These are phyloP conservation scores for Lichtheimia hyalospora DNA, from an alignment of 371 early-diverging fungal species.

Conservation along the genomic window DNA sequence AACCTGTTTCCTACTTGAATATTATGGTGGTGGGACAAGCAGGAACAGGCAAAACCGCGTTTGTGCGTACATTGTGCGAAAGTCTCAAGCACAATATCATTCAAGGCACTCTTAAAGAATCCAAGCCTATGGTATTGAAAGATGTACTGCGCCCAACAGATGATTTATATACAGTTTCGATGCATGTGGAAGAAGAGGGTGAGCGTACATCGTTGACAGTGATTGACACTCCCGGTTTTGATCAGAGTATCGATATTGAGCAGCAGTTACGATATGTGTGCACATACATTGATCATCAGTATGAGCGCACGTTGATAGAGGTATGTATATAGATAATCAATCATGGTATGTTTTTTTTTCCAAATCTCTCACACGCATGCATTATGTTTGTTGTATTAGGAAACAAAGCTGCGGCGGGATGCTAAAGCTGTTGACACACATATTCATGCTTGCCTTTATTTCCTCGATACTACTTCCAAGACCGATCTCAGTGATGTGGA, in stretches of 20 bases:
- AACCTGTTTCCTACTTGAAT: constrained; percentile 53
- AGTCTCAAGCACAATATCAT: constrained; percentile 27
- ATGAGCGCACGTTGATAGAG: constrained; percentile 73
- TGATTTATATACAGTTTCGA: constrained; percentile 46
- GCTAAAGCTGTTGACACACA: constrained; percentile 80
- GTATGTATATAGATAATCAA: constrained; percentile 28
- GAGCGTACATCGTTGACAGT: constrained; percentile 77
- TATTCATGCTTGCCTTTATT: constrained; percentile 95
- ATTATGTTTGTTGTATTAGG: constrained; percentile 62
- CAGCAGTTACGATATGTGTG: constrained; percentile 50
- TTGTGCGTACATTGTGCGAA: constrained; percentile 79
- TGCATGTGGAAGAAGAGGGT: constrained; percentile 77
- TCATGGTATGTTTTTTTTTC: neutral
- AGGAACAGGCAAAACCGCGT: constrained; percentile 79
- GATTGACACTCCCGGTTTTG: constrained; percentile 82
- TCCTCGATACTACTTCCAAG: constrained; percentile 68
- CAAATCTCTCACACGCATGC: neutral
- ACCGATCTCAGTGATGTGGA: constrained; percentile 73
- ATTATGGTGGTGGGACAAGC: constrained; percentile 70
- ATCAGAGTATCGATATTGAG: constrained; percentile 40
- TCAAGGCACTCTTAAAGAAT: constrained; percentile 30
- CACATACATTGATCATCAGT: constrained; percentile 71
- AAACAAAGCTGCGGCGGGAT: constrained; percentile 68
- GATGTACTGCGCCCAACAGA: constrained; percentile 39
- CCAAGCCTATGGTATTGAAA: constrained; percentile 22